Base-by-base conservation (phyloP, 148 eudicot genomes). In the Vaccinium darrowii region DNA sequence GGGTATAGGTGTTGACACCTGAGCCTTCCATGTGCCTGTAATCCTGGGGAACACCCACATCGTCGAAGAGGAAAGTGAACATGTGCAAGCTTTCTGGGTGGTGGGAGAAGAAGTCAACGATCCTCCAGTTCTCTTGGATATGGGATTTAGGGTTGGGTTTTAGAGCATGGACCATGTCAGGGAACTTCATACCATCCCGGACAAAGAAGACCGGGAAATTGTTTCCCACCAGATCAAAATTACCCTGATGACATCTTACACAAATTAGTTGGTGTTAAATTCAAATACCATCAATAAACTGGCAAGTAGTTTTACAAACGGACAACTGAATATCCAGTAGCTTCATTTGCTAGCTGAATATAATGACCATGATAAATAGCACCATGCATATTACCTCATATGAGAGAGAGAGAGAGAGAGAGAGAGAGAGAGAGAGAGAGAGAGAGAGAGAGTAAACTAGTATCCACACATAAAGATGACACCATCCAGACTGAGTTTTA, bases 1-100 rank as follows among this genome's bases (percentile, higher is more conserved):
- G 89, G 78, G 94, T 94, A 75, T 89, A 94, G 57, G 99, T 91
- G 86, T 96, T 91, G n/a, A 96, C 99, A 88, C 98, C 98, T 76
- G 91, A 92, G 18, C 99, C 99, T 25, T 96, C 98, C 99, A 96
- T 96, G 91, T 96, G 99, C 56, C 99, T 85, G 93, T 93, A 96
- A 80, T 94, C 91, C 87, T 89, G 87, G 27, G 98, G 99, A 82
- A 96, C 75, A 50, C 99, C 99, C 47, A 94, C 3, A 84, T 96
- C 99, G 86, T 96, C 98, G 67, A 93, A 94, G 86, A 95, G 91
- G 92, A 95, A 96, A 76, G 91, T 77, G 85, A 96, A 94, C 93
- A 90, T 96, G 86, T 95, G 91, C 86, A 94, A 84, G 86, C 97
- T 93, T 88, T 96, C 99, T 2, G 99, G 99, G 67, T 92, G 97